Evolutionary conservation across 2,329 filamentous ascomycete species (phyloP).

Genomic region (Talaromyces sp.): DNA sequence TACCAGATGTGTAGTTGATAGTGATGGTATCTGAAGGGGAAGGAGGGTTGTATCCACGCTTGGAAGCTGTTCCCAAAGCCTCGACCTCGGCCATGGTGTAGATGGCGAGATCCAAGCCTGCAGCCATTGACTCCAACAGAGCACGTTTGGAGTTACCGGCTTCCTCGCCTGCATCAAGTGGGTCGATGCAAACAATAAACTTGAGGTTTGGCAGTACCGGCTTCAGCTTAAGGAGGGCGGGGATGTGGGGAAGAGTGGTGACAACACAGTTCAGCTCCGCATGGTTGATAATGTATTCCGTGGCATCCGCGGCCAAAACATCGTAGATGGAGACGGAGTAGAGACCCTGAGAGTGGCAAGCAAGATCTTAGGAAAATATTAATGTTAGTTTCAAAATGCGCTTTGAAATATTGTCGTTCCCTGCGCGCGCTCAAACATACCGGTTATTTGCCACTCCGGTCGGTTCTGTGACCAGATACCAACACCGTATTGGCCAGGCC

Average conservation of each 20-base stretch:
- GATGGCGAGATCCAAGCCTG: constrained; percentile 73
- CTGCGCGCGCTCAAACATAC: constrained; percentile 44
- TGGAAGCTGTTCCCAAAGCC: constrained; percentile 71
- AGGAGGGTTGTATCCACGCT: constrained; percentile 72
- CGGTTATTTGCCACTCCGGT: constrained; percentile 84
- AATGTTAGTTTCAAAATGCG: not conserved
- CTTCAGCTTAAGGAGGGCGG: constrained; percentile 77
- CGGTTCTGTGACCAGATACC: constrained; percentile 87
- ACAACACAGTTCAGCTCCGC: constrained; percentile 74
- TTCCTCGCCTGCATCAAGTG: constrained; percentile 77
- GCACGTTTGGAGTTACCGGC: constrained; percentile 76
- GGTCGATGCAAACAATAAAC: constrained; percentile 83
- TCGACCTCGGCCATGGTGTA: constrained; percentile 82
- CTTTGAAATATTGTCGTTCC: not conserved
- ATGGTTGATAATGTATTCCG: constrained; percentile 96
- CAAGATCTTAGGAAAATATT: constrained; percentile 65
- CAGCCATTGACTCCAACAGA: constrained; percentile 73
- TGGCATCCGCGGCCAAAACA: constrained; percentile 86
- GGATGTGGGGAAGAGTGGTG: constrained; percentile 78
- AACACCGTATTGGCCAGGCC: constrained; percentile 67
- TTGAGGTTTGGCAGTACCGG: constrained; percentile 79
- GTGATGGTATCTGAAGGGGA: constrained; percentile 76
- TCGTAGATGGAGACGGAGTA: constrained; percentile 95
- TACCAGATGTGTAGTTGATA: constrained; percentile 68
- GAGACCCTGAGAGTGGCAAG: constrained; percentile 80